Evolutionary conservation across 352 stramenopile species (phyloP).

Genomic region (Pythium rhizo-oryzae): DNA sequence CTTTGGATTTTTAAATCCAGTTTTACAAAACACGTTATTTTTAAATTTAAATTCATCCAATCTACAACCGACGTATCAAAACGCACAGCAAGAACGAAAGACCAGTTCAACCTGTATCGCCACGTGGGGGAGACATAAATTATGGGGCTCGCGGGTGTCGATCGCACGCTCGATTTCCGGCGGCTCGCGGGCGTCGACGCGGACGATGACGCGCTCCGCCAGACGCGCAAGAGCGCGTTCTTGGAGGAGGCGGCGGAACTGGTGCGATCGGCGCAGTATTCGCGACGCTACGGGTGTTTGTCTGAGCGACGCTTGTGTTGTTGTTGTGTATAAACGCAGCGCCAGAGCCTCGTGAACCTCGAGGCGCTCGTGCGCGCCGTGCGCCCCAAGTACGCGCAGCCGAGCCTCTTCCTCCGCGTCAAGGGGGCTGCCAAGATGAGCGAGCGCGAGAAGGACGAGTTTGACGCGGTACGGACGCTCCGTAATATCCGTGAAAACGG

Average conservation of each 20-base stretch:
- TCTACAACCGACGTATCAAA: not conserved
- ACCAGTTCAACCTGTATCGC: slow-evolving; percentile 7
- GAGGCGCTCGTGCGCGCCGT: slow-evolving; percentile 56
- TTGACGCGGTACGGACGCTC: slow-evolving; percentile 51
- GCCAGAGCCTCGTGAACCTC: slow-evolving; percentile 50
- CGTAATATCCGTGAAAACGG: not conserved
- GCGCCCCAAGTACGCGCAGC: slow-evolving; percentile 55
- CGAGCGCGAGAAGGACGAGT: slow-evolving; percentile 76
- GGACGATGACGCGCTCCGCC: not conserved
- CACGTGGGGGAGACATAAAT: not conserved
- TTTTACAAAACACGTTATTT: no score
- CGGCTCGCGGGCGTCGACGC: slow-evolving; percentile 17
- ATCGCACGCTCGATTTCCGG: slow-evolving; percentile 37
- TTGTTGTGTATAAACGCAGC: slow-evolving; percentile 22
- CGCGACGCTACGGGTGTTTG: not conserved
- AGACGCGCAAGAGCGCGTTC: slow-evolving; percentile 13
- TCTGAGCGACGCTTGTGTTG: not conserved
- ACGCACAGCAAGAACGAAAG: not conserved
- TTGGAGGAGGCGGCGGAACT: slow-evolving; percentile 26
- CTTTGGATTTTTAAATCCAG: no score
- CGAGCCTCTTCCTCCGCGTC: slow-evolving; percentile 61
- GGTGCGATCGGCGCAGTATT: slow-evolving; percentile 12
- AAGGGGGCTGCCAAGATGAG: slow-evolving; percentile 60
- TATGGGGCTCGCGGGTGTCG: slow-evolving; percentile 21
- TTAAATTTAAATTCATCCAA: no score